A percentile compares a stretch with the other conserved stretches of the same genome.
These are phyloP conservation scores for Chamaecrista fasciculata DNA, from an alignment of 306 rosid genomes.

Conservation along the genomic window DNA sequence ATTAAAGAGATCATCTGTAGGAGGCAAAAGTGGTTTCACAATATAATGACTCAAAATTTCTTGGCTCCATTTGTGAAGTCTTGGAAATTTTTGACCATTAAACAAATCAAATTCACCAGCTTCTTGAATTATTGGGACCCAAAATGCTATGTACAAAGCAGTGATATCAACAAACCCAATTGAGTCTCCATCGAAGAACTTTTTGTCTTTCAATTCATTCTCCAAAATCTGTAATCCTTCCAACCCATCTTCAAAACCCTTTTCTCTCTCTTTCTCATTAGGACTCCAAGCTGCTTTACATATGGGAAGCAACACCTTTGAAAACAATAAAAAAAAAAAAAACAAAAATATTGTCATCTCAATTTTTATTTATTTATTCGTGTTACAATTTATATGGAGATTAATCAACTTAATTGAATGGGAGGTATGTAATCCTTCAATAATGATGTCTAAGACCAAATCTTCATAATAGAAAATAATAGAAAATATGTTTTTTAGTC, in stretches of 20 bases:
- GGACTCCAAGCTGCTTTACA: conserved; percentile 15
- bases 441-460: no score
- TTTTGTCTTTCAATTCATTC: conserved; percentile 27
- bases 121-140: conserved; percentile 51
- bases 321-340: not conserved
- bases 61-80: conserved; percentile 42
- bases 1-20: conserved; percentile 26
- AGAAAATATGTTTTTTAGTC: no score
- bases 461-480: no score
- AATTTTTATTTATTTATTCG: no score
- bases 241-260: conserved; percentile 34
- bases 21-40: conserved; percentile 42
- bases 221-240: conserved; percentile 36
- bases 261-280: conserved; percentile 26
- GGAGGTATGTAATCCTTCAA: no score
- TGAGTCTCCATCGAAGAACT: conserved; percentile 40
- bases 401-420: no score
- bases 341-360: no score
- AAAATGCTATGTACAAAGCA: conserved; percentile 36
- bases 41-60: conserved; percentile 32
- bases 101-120: conserved; percentile 37
- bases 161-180: conserved; percentile 50
- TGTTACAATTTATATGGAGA: no score
- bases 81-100: conserved; percentile 40
- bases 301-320: conserved; percentile 6